Conservation (phyloP, 306 rosid species). For the Quercus engelmannii region DNA sequence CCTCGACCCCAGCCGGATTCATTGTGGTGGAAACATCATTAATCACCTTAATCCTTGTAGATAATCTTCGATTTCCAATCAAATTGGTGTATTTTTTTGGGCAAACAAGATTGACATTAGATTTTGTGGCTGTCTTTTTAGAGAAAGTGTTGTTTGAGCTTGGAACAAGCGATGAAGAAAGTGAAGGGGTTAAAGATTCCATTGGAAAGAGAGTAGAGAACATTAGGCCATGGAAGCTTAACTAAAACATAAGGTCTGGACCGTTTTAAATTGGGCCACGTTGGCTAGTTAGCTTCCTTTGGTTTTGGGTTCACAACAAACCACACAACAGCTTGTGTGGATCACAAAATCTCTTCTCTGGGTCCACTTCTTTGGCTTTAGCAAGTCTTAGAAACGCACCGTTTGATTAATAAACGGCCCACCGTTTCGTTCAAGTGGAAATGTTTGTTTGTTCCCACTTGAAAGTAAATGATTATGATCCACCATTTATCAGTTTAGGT, state of each 20-base stretch:
- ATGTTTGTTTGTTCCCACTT: too few species aligned
- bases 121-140: slow-evolving; percentile 1
- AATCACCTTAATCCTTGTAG: slow-evolving; percentile 14
- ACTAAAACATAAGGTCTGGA: neutral
- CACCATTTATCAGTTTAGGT: too few species aligned
- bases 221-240: neutral
- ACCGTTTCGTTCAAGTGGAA: neutral
- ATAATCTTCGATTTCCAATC: slow-evolving; percentile 13
- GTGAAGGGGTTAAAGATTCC: slow-evolving; percentile 40
- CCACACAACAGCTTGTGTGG: slow-evolving; percentile 16
- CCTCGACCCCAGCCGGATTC: slow-evolving; percentile 13
- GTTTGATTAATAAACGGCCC: neutral
- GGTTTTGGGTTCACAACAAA: slow-evolving; percentile 20
- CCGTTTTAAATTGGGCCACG: slow-evolving; percentile 32
- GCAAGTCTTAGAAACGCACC: too few species aligned
- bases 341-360: neutral
- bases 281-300: slow-evolving; percentile 22
- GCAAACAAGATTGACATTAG: neutral
- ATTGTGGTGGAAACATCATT: slow-evolving; percentile 12
- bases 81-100: neutral
- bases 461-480: too few species aligned
- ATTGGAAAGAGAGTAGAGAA: slow-evolving; percentile 9
- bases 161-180: neutral
- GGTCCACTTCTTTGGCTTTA: too few species aligned
- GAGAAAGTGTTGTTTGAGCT: neutral